Base-by-base conservation (phyloP, 306 rosid species). In the Malus orientalis region DNA sequence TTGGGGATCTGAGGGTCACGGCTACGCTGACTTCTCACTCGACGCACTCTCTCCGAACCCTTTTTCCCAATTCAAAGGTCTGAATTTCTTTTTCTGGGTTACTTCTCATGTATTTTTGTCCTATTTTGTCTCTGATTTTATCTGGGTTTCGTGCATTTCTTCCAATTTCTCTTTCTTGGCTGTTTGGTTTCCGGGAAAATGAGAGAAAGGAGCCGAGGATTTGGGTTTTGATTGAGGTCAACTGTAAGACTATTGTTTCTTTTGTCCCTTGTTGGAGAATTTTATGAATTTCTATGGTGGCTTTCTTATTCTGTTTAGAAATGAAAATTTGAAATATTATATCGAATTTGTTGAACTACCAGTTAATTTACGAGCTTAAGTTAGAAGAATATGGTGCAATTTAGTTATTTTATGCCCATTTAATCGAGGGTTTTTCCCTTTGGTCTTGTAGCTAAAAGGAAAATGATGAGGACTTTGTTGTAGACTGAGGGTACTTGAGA, bases 1-100 rank as follows among this genome's bases (percentile, higher is more conserved):
- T 84, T 44, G 91, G 96, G 79, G 89, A 89, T 80, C 85, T 92
- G 47, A 90, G 92, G 58, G 91, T 92, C 77, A 88, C 95, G 12
- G 90, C 91, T 8, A 81, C 93, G 27, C 82, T 91, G 81, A 88
- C 84, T 68, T 93, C 91, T 67, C 77, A 82, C 79, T 84, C 84
- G 70, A 61, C 88, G n/a, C 76, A 75, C 76, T 81, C 87, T 40
- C 68, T 81, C 73, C 91, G 86, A 74, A 67, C 78, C 61, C 85
- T 89, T 64, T 73, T 81, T 44, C 87, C 85, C 54, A 83, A 85
- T 62, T 72, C 89, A 2, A 95, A 92, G 98, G 98, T 95, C 49
- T 62, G 63, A 16, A 38, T n/a, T 8, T 55, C 29, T 13, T 32
- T 1, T 11, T 78, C 62, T 78, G 22, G 51, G 40, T 76, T 70